These are phyloP conservation scores for Trichoderma reesei DNA, from an alignment of 495 filamentous ascomycete genomes.

Conservation along the genomic window DNA sequence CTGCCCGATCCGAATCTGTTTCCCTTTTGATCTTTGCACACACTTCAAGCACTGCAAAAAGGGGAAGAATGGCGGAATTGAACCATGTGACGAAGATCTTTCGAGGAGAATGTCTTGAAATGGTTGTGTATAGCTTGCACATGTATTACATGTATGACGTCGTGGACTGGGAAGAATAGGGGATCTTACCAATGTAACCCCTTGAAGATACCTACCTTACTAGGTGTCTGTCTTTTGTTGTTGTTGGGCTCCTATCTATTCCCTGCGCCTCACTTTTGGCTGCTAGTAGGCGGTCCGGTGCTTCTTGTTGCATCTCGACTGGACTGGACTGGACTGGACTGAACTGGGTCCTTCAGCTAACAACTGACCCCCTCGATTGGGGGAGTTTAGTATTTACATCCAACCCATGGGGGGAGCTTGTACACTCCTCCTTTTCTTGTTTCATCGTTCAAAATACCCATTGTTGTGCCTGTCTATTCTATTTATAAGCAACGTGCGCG, in stretches of 20 bases:
- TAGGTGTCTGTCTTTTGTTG: too few species aligned
- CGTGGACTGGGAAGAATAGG: too few species aligned
- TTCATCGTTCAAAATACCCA: conserved; percentile 3
- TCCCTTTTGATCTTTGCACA: background rate
- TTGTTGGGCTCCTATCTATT: too few species aligned
- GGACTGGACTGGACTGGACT: background rate
- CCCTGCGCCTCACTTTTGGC: too few species aligned
- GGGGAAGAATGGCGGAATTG: background rate
- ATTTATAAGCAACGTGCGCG: background rate
- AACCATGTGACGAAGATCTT: background rate
- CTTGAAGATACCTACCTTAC: too few species aligned
- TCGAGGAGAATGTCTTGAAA: too few species aligned
- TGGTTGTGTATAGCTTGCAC: too few species aligned
- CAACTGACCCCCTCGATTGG: background rate
- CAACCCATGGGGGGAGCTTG: background rate
- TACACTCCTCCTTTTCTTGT: background rate
- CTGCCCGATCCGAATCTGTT: background rate
- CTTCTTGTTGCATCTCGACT: too few species aligned
- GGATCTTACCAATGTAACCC: too few species aligned
- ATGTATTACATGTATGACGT: too few species aligned
- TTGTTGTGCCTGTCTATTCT: background rate
- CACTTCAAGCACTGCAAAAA: background rate
- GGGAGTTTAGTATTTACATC: background rate
- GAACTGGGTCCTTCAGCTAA: too few species aligned
- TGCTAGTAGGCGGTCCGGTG: too few species aligned